phyloP scores from a whole-genome alignment of 106 monocot species.

The Dioscorea alata region DNA sequence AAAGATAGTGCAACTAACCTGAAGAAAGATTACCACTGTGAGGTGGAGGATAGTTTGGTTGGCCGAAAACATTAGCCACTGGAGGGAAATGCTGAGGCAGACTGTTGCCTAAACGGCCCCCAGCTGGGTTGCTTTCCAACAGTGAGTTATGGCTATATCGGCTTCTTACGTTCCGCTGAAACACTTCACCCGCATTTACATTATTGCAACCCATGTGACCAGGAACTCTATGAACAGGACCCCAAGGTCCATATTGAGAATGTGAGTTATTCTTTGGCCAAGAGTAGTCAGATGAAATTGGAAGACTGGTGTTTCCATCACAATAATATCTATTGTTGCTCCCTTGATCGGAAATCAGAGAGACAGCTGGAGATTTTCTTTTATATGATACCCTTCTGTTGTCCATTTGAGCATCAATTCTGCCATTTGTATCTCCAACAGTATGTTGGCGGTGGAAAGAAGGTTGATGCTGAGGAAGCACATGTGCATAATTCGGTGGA shows the following conservation, averaged over 20 bases:
- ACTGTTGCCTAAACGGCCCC: conserved; percentile 11
- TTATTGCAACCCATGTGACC: conserved; percentile 1
- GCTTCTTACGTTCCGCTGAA: conserved; percentile 62
- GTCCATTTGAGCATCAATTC: conserved; percentile 13
- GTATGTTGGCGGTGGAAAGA: background rate
- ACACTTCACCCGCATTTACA: conserved; percentile 26
- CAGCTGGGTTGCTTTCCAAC: conserved; percentile 21
- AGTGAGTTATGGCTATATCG: conserved; percentile 16
- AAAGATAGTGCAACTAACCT: conserved; percentile 5
- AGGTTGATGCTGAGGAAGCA: background rate
- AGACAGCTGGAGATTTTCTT: conserved; percentile 33
- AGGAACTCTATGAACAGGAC: background rate
- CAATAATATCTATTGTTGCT: conserved; percentile 16
- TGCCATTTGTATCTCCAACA: background rate
- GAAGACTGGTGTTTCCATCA: conserved; percentile 25
- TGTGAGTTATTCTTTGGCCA: conserved; percentile 12
- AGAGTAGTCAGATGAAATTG: conserved; percentile 13
- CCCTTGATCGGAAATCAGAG: conserved; percentile 2
- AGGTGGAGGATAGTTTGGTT: conserved; percentile 8
- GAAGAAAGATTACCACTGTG: conserved; percentile 8
- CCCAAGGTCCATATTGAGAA: conserved; percentile 15
- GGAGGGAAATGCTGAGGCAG: conserved; percentile 20
- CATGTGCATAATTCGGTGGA: conserved; percentile 15
- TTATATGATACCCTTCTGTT: conserved; percentile 28
- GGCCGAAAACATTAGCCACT: conserved; percentile 13